Base-by-base conservation (phyloP, 73 alveolate genomes). In the Tetrahymena borealis region DNA sequence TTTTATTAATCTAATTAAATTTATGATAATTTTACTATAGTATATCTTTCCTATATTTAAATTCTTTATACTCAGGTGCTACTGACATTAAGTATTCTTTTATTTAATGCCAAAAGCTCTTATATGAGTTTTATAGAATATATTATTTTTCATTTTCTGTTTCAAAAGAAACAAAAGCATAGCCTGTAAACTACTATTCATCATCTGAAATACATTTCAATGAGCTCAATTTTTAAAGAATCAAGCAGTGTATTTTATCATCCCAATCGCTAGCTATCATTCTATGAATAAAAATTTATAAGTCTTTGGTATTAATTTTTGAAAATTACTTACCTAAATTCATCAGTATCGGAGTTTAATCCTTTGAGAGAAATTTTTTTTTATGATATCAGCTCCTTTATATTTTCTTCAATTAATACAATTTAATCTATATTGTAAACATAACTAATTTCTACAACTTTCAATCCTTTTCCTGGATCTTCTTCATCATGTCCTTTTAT, bases 91-190 rank as follows among this genome's bases (percentile, higher is more conserved):
- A 85, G 36, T 36, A 79, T 35, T 78, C 90, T 78, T 38, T 60
- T 2, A 60, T 60, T 11, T 32, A 1, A 24, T 60, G 37, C 33
- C 40, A 90, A 20, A 37, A 28, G 16, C 39, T 92, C 35, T 39
- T 28, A 78, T 92, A 78, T 40, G 36, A 79, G 38, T 79, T 92
- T 78, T 37, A 78, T 39, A 11, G 24, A 13, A 78, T 78, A 37
- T 11, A 92, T 37, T 37, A 38, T 24, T 78, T 92, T 32, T 37
- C 85, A 28, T 92, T 35, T 24, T 92, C 95, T 28, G 77, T 24
- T 39, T 92, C 90, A 11, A 92, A 92, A 28, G 95, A 92, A 11
- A 92, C 92, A 37, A 92, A 92, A 0, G 95, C 95, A 20, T 78
- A 38, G 18, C 95, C 95, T 20, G 95, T 42, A 79, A 92, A 92